Conservation (phyloP, 1,284 basidiomycete species). For the Malassezia nana region DNA sequence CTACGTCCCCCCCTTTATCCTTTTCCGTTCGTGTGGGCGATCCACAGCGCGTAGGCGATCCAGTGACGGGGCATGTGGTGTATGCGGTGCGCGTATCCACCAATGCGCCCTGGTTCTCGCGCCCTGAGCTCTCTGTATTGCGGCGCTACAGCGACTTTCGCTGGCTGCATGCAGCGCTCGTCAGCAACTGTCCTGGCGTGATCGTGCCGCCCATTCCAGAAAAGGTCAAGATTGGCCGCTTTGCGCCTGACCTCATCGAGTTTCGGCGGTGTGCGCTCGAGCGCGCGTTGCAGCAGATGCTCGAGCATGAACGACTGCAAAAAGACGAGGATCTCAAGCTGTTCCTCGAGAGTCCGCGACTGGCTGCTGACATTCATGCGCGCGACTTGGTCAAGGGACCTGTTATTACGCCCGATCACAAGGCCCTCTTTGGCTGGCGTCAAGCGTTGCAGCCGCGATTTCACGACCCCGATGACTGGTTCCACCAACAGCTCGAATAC, state of each 20-base stretch:
- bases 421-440: constrained; percentile 36
- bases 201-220: constrained; percentile 93
- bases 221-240: constrained; percentile 67
- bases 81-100: constrained; percentile 51
- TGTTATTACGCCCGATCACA: constrained; percentile 43
- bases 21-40: constrained; percentile 43
- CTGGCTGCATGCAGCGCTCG: constrained; percentile 86
- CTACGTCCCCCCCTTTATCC: constrained; percentile 17
- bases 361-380: constrained; percentile 56
- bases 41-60: constrained; percentile 44
- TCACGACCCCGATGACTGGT: constrained; percentile 94
- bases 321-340: constrained; percentile 50
- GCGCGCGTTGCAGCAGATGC: constrained; percentile 50
- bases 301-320: constrained; percentile 49
- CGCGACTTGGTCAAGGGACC: constrained; percentile 51
- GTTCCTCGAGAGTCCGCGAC: constrained; percentile 50
- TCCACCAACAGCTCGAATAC: constrained; percentile 73
- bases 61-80: constrained; percentile 43
- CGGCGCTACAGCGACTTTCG: constrained; percentile 93
- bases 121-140: constrained; percentile 57
- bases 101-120: constrained; percentile 27
- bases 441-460: constrained; percentile 57
- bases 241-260: constrained; percentile 50
- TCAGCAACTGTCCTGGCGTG: constrained; percentile 85
- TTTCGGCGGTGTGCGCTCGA: constrained; percentile 49